A percentile compares a stretch with the other conserved stretches of the same genome.
Conservation (phyloP, 352 stramenopile genomes). For the Blastocystis sp. region DNA sequence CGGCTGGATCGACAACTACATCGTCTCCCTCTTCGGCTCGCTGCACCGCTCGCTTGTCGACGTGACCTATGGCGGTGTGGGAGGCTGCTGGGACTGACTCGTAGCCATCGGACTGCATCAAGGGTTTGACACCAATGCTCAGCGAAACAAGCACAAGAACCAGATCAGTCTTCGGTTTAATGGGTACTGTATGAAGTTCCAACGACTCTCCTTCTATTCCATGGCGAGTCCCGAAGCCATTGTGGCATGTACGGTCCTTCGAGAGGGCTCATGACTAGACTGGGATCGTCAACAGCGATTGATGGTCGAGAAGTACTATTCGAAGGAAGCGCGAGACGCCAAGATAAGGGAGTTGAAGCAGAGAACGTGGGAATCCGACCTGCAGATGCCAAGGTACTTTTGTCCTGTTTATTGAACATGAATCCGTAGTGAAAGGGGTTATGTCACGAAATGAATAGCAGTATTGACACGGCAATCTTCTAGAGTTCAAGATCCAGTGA, state of each 20-base stretch:
- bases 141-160: not conserved
- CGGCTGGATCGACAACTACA: constrained; percentile 8
- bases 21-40: not conserved
- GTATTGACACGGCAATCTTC: too few species aligned
- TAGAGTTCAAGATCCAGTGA: too few species aligned
- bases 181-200: not conserved
- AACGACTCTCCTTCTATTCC: not conserved
- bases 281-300: not conserved
- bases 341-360: too few species aligned
- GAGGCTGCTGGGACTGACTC: not conserved
- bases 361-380: too few species aligned
- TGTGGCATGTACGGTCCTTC: not conserved
- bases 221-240: constrained; percentile 1
- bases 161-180: not conserved
- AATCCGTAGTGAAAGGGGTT: too few species aligned
- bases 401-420: too few species aligned
- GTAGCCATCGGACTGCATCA: constrained; percentile 6
- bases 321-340: too few species aligned
- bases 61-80: not conserved
- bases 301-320: not conserved
- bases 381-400: too few species aligned
- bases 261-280: not conserved
- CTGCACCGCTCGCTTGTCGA: constrained; percentile 3
- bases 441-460: too few species aligned
- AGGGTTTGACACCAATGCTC: not conserved